Evolutionary conservation across 2,329 filamentous ascomycete genomes (phyloP).

Genomic region (Zymoseptoria tritici): DNA sequence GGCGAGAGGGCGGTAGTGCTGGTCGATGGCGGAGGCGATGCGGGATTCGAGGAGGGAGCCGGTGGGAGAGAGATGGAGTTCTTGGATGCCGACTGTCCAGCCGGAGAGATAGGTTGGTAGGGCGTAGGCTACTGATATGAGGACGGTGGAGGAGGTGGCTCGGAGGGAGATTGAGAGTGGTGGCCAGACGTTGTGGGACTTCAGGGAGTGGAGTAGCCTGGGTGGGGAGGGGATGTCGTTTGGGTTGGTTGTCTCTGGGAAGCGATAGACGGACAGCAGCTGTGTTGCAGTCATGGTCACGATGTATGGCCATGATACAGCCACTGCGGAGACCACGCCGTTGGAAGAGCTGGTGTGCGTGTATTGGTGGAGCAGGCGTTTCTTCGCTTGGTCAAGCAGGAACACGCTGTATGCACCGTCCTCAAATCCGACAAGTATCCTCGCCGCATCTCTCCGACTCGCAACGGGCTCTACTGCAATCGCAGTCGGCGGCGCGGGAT

Average conservation of each 20-base stretch:
- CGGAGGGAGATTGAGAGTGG: slow-evolving; percentile 79
- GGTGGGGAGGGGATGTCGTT: slow-evolving; percentile 34
- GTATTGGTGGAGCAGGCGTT: slow-evolving; percentile 46
- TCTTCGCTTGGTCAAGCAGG: slow-evolving; percentile 45
- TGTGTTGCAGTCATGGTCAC: slow-evolving; percentile 70
- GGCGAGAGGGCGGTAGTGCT: slow-evolving; percentile 38
- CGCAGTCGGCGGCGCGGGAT: slow-evolving; percentile 47
- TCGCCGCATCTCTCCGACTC: slow-evolving; percentile 22
- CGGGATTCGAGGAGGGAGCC: slow-evolving; percentile 45
- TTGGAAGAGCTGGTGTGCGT: slow-evolving; percentile 53
- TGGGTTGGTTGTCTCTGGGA: slow-evolving; percentile 5
- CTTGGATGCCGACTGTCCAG: slow-evolving; percentile 89
- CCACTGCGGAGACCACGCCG: slow-evolving; percentile 61
- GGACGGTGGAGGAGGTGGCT: slow-evolving; percentile 53
- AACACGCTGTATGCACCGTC: slow-evolving; percentile 68
- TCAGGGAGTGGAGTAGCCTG: slow-evolving; percentile 65
- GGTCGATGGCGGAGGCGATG: slow-evolving; percentile 44
- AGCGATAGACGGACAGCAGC: slow-evolving; percentile 62
- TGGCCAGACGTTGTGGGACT: slow-evolving; percentile 69
- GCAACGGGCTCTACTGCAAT: slow-evolving; percentile 53
- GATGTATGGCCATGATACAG: slow-evolving; percentile 67
- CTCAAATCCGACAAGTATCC: slow-evolving; percentile 59
- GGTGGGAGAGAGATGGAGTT: slow-evolving; percentile 58
- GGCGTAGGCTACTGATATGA: slow-evolving; percentile 83
- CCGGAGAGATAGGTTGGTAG: slow-evolving; percentile 68